These are phyloP conservation scores for Dendrobium chrysotoxum DNA, from an alignment of 106 monocot species.

Conservation along the genomic window DNA sequence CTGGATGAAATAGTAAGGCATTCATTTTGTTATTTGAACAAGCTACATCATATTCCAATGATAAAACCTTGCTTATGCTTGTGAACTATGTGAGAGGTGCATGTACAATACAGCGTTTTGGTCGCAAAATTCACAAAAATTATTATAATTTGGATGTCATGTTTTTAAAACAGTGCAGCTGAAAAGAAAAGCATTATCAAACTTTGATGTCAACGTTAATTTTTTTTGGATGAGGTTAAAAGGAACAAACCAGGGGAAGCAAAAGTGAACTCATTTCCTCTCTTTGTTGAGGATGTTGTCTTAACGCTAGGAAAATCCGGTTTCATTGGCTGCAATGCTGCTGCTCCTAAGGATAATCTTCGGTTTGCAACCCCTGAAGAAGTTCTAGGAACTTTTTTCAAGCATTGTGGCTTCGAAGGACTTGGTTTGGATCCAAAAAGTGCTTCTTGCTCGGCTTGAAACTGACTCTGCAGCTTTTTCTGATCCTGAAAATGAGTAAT, in stretches of 20 bases:
- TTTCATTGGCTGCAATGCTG: slow-evolving; percentile 24
- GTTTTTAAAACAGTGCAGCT: too few species aligned
- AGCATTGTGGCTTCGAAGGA: slow-evolving; percentile 46
- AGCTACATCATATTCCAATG: too few species aligned
- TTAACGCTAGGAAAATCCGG: slow-evolving; percentile 20
- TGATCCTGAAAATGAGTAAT: slow-evolving; percentile 41
- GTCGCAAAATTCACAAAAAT: too few species aligned
- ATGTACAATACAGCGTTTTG: too few species aligned
- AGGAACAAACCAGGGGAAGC: slow-evolving; percentile 39
- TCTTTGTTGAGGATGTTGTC: slow-evolving; percentile 32
- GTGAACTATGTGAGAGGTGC: too few species aligned
- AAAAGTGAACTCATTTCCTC: slow-evolving; percentile 24
- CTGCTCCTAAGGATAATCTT: slow-evolving; percentile 45
- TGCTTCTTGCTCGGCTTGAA: slow-evolving; percentile 68
- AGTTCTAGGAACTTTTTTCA: slow-evolving; percentile 46
- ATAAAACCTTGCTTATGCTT: too few species aligned
- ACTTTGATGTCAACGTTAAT: too few species aligned
- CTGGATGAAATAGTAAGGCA: too few species aligned
- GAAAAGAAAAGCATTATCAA: too few species aligned
- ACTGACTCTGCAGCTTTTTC: slow-evolving; percentile 62
- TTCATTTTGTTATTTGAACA: too few species aligned
- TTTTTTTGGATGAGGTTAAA: neutral
- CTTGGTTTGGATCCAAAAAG: slow-evolving; percentile 71
- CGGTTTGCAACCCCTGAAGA: slow-evolving; percentile 40
- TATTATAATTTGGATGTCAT: too few species aligned